These are phyloP conservation scores for Cyclostephanos invisitatus DNA, from an alignment of 108 stramenopile species.

Conservation along the genomic window DNA sequence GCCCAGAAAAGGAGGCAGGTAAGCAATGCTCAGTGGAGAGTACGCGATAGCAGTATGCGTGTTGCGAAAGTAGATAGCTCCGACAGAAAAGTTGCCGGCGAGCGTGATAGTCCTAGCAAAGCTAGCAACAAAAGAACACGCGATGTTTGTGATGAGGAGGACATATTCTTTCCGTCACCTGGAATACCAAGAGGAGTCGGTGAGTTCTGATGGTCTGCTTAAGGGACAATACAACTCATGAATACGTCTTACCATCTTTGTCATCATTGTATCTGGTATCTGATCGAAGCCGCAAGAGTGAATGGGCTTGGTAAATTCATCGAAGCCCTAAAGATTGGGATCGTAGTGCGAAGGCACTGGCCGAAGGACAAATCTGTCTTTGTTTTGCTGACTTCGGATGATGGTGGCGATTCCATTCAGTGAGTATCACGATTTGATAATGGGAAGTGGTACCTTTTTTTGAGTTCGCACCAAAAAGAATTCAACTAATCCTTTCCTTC, in stretches of 20 bases:
- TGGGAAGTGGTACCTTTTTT: neutral
- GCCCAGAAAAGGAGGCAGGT: slow-evolving; percentile 12
- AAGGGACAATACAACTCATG: neutral
- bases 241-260: slow-evolving; percentile 5
- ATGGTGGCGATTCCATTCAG: slow-evolving; percentile 85
- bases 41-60: slow-evolving; percentile 7
- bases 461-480: neutral
- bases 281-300: slow-evolving; percentile 57
- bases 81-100: slow-evolving; percentile 9
- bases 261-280: neutral
- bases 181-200: slow-evolving; percentile 46
- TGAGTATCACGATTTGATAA: slow-evolving; percentile 5
- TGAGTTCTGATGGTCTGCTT: neutral
- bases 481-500: neutral
- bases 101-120: slow-evolving; percentile 12
- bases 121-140: slow-evolving; percentile 23
- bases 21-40: slow-evolving; percentile 26
- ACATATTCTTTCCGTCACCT: slow-evolving; percentile 37
- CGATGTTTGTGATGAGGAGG: slow-evolving; percentile 19
- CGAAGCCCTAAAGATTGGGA: slow-evolving; percentile 75
- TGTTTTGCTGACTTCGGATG: slow-evolving; percentile 65
- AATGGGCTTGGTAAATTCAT: slow-evolving; percentile 80
- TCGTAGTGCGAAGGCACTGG: slow-evolving; percentile 83
- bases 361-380: slow-evolving; percentile 66
- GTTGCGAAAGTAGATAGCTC: neutral